phyloP scores from a whole-genome alignment of 2,329 filamentous ascomycete genomes.

The Colletotrichum sansevieriae region DNA sequence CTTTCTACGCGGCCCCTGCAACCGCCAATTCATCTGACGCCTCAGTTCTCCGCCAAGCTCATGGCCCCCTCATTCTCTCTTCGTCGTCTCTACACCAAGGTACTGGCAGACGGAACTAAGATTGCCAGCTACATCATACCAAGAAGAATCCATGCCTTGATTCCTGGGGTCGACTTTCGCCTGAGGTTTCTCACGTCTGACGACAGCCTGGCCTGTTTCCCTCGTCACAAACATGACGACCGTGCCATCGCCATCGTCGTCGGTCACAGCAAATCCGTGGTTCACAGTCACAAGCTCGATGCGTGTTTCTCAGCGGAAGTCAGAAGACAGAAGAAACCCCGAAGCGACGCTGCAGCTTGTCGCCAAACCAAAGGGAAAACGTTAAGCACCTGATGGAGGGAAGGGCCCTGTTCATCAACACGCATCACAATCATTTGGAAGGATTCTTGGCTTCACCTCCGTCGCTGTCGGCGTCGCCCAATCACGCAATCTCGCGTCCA shows the following conservation, averaged over 20 bases:
- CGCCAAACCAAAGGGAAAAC: neutral
- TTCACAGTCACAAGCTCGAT: too few relatives aligned
- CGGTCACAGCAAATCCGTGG: neutral
- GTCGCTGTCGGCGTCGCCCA: conserved; percentile 12
- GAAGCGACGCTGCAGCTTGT: neutral
- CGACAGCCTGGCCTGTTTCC: neutral
- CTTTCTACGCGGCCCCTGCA: conserved; percentile 19
- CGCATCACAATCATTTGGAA: conserved; percentile 2
- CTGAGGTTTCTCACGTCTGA: neutral
- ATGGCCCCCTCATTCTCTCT: conserved; percentile 11
- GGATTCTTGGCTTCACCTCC: neutral
- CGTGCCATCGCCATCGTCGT: neutral
- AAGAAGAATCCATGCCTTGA: conserved; percentile 26
- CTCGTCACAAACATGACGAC: neutral
- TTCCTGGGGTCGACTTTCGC: conserved; percentile 7
- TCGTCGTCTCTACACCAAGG: neutral
- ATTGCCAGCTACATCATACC: conserved; percentile 37
- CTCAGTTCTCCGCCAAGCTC: conserved; percentile 15
- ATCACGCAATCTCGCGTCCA: conserved; percentile 35
- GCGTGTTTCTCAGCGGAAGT: neutral
- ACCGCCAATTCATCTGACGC: conserved; percentile 5
- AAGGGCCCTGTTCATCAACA: neutral
- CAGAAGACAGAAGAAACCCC: neutral
- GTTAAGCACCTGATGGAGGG: conserved; percentile 1
- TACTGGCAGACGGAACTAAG: conserved; percentile 5